phyloP scores from a whole-genome alignment of 2,329 filamentous ascomycete species.

The Nigrospora osmanthi region DNA sequence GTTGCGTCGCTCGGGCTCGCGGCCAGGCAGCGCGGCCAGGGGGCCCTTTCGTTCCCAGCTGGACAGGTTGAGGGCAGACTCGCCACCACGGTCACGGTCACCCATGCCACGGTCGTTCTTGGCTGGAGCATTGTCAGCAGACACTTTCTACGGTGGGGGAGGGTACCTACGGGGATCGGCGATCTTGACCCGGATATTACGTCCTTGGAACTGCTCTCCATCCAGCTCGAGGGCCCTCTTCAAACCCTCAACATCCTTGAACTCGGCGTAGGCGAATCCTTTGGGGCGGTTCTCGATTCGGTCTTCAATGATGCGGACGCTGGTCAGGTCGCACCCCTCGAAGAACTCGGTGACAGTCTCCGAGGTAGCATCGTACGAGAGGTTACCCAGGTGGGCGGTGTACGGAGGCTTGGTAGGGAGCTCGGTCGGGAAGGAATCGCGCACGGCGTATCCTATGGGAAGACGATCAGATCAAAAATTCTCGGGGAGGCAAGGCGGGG shows the following conservation, averaged over 20 bases:
- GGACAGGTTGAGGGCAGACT: constrained; percentile 68
- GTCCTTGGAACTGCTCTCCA: constrained; percentile 75
- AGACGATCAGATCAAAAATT: not conserved
- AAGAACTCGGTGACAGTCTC: constrained; percentile 84
- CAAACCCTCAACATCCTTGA: constrained; percentile 76
- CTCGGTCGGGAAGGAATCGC: constrained; percentile 64
- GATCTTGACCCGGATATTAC: constrained; percentile 87
- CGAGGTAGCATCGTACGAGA: constrained; percentile 87
- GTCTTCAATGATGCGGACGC: constrained; percentile 94
- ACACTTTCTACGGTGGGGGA: not conserved
- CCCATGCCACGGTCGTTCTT: constrained; percentile 69
- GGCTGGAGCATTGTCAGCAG: constrained; percentile 48
- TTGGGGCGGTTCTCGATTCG: constrained; percentile 90
- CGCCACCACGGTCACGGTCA: constrained; percentile 39
- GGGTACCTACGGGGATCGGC: constrained; percentile 88
- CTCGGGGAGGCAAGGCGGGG: not conserved
- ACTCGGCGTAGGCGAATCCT: constrained; percentile 97
- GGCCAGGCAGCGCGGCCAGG: constrained; percentile 56
- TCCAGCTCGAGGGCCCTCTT: constrained; percentile 84
- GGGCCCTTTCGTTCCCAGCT: constrained; percentile 95
- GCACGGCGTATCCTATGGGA: constrained; percentile 46
- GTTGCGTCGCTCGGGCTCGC: constrained; percentile 33
- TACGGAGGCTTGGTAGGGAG: constrained; percentile 89
- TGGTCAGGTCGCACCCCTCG: constrained; percentile 74
- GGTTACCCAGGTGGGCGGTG: constrained; percentile 92